Evolutionary conservation across 192 early-diverging fungal genomes (phyloP).

Genomic region (Dimargaris cristalligena): DNA sequence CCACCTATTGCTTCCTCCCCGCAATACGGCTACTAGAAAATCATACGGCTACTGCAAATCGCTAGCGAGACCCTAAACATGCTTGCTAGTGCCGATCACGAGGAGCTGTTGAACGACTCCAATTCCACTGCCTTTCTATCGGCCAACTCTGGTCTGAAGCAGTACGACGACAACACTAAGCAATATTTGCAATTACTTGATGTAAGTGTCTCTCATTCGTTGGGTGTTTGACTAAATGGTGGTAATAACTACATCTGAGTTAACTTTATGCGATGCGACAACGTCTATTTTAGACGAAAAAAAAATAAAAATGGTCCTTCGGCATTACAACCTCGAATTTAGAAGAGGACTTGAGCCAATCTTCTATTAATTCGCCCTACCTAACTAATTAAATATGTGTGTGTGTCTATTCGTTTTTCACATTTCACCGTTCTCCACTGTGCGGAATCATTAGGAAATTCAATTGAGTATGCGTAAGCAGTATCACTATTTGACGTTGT

Average conservation of each 20-base stretch:
- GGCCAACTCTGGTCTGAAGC: background rate
- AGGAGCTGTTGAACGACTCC: background rate
- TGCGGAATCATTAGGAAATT: background rate
- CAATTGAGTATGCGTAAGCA: background rate
- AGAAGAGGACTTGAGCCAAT: no score
- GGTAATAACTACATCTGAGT: no score
- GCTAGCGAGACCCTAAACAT: background rate
- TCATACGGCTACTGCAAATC: background rate
- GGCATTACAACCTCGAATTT: no score
- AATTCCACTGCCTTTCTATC: background rate
- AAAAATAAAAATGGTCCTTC: no score
- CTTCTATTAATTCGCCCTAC: background rate
- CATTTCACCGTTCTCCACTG: background rate
- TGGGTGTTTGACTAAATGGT: background rate
- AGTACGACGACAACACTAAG: conserved; percentile 5
- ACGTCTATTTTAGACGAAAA: no score
- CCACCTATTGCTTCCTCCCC: background rate
- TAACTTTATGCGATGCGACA: no score
- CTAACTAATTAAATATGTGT: background rate
- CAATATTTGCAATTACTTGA: conserved; percentile 2
- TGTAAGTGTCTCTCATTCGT: background rate
- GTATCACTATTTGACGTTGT: background rate
- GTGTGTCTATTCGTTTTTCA: background rate
- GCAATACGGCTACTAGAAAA: background rate
- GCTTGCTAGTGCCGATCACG: conserved; percentile 2